phyloP scores from a whole-genome alignment of 225 moss, liverwort and hornwort species.

The Sphagnum tenellum region DNA sequence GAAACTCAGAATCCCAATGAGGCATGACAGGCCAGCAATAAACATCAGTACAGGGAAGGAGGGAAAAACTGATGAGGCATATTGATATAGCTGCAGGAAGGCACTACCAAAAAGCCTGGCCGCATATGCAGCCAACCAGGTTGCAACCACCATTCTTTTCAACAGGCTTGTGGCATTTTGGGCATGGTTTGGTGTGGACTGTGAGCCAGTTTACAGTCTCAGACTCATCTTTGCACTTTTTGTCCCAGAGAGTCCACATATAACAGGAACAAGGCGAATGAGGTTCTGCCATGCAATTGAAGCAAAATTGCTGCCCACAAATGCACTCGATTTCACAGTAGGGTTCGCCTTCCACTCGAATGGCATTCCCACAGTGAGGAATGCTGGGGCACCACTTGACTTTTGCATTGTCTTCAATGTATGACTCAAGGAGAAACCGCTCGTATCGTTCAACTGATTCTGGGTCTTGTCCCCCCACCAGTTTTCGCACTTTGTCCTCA shows the following conservation, averaged over 20 bases:
- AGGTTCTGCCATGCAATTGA: conserved; percentile 96
- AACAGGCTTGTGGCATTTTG: conserved; percentile 94
- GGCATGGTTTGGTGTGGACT: conserved; percentile 93
- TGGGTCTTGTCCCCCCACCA: conserved; percentile 65
- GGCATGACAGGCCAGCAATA: too few relatives aligned
- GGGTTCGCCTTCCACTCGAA: conserved; percentile 85
- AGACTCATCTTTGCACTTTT: conserved; percentile 96
- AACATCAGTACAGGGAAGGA: too few relatives aligned
- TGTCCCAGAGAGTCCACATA: conserved; percentile 98
- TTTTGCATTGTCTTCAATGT: conserved; percentile 98
- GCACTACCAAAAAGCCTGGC: conserved; percentile 89
- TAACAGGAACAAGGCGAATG: conserved; percentile 97
- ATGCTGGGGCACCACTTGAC: conserved; percentile 99
- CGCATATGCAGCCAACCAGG: conserved; percentile 87
- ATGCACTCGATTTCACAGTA: conserved; percentile 92
- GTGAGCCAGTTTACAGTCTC: conserved; percentile 96
- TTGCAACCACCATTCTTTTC: conserved; percentile 99
- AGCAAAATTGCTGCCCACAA: conserved; percentile 94
- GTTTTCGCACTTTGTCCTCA: conserved; percentile 87
- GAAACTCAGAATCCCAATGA: too few relatives aligned
- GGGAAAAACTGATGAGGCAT: too few relatives aligned
- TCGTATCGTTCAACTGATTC: conserved; percentile 87
- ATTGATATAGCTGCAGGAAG: background rate
- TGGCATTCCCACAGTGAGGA: conserved; percentile 96
- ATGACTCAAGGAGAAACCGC: conserved; percentile 90